phyloP scores from a whole-genome alignment of 2,329 filamentous ascomycete species.

The Fusarium sp. region DNA sequence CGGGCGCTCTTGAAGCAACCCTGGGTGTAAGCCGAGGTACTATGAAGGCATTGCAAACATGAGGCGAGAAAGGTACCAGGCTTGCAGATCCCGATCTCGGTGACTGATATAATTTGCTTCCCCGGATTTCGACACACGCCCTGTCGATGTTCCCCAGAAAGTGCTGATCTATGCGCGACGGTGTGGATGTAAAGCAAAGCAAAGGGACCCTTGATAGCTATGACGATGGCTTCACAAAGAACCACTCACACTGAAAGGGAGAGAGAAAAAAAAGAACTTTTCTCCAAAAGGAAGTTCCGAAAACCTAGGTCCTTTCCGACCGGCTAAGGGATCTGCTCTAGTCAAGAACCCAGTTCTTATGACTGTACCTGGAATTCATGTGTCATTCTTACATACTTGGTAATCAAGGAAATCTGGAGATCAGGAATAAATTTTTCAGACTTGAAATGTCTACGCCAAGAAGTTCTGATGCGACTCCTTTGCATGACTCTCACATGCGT shows the following conservation, averaged over 20 bases:
- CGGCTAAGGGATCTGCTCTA: background rate
- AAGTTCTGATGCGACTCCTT: background rate
- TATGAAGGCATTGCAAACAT: conserved; percentile 15
- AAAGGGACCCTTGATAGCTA: conserved; percentile 9
- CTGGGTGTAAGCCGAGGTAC: conserved; percentile 13
- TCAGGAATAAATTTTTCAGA: background rate
- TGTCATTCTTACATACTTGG: conserved; percentile 15
- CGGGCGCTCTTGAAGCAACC: conserved; percentile 6
- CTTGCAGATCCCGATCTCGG: conserved; percentile 32
- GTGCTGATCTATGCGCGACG: conserved; percentile 12
- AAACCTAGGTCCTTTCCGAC: background rate
- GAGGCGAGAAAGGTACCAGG: conserved; percentile 7
- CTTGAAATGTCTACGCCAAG: background rate
- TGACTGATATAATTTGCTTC: conserved; percentile 15
- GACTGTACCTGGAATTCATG: conserved; percentile 11
- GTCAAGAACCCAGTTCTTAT: background rate
- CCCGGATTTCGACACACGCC: conserved; percentile 33
- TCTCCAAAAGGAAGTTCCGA: conserved; percentile 19
- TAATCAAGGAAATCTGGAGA: background rate
- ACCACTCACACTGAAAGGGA: conserved; percentile 8
- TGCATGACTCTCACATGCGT: background rate
- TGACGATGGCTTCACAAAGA: conserved; percentile 26
- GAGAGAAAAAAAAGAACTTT: background rate
- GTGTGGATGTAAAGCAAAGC: conserved; percentile 20
- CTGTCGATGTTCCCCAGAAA: conserved; percentile 26